Evolutionary conservation across 192 early-diverging fungal species (phyloP), one percentile per base, ranked within the genome.

Genomic region (Obelidium mucronatum): DNA sequence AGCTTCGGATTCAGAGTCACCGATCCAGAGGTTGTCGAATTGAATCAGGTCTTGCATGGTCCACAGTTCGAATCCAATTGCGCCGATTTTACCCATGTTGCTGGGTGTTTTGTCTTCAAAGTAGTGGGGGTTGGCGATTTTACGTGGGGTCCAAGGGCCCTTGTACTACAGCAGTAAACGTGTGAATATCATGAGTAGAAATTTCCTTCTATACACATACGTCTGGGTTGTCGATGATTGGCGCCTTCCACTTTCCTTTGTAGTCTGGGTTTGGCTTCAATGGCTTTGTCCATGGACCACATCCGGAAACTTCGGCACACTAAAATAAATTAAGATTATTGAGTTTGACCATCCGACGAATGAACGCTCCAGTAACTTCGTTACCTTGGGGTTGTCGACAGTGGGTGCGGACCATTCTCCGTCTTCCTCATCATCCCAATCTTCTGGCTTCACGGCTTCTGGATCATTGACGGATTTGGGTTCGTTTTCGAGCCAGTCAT

Each of bases 1-100:
- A 26, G 95, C 96, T 40, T 90, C 88, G 19, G 80, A 80, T 19
- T 81, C 86, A 76, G 82, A 90, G 85, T 92, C 84, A 53, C 94
- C 94, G 70, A 97, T 79, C 81, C 94, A 95, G 65, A 97, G 92
- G 81, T 96, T 97, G 86, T 97, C 93, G 72, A 97, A 96, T 30
- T 91, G 83, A 66, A 96, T 94, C 34, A 88, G 84, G 67, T 92
- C 82, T 83, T 95, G 93, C 93, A 97, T 96, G 52, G 93, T 94
- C 95, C 95, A 97, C 71, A 97, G 82, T 82, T 97, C 96, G 73
- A 96, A 95, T 11, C 96, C 96, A 72, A 95, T 84, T 36, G 91
- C 94, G 75, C 87, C 87, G 69, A 97, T 95, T 73, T 89, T 88
- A 42, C 88, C 89, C 67, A 96, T 91, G 82, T 93, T 91, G 78